phyloP scores from a whole-genome alignment of 805 yeast species.

The Kluyveromyces lactis region DNA sequence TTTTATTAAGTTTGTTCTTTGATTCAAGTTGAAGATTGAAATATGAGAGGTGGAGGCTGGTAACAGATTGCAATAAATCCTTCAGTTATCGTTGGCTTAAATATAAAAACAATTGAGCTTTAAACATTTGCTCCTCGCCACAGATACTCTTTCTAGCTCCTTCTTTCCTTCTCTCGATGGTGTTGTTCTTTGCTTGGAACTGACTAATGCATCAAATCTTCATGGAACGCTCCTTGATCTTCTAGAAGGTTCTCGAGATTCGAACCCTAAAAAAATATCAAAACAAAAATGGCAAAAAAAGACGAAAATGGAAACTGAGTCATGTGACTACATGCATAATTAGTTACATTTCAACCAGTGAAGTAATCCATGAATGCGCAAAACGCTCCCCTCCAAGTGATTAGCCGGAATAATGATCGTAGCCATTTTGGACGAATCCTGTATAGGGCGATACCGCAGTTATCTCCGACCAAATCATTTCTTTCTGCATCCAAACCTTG shows the following conservation, averaged over 20 bases:
- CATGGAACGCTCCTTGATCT: neutral
- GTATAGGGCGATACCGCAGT: constrained; percentile 62
- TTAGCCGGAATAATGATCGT: constrained; percentile 36
- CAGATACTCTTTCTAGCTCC: neutral
- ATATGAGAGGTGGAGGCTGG: too few relatives aligned
- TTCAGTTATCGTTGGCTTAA: neutral
- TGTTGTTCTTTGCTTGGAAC: too few relatives aligned
- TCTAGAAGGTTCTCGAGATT: neutral
- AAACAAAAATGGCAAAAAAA: neutral
- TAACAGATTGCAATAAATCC: too few relatives aligned
- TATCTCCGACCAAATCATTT: constrained; percentile 55
- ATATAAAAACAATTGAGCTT: neutral
- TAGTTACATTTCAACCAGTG: constrained; percentile 23
- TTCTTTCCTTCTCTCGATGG: neutral
- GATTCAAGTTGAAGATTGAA: too few relatives aligned
- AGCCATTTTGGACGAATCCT: constrained; percentile 46
- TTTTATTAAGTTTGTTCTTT: too few relatives aligned
- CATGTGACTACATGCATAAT: neutral
- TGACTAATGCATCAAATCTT: too few relatives aligned
- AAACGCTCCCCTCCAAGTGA: constrained; percentile 57
- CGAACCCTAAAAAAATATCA: neutral
- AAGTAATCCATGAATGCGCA: constrained; percentile 45
- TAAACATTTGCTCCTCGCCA: neutral
- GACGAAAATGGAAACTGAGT: neutral
- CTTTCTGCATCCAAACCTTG: constrained; percentile 67